Evolutionary conservation across 1,139 yeast genomes (phyloP), one percentile per base, ranked within the genome.

Genomic region (Hanseniaspora sp.): DNA sequence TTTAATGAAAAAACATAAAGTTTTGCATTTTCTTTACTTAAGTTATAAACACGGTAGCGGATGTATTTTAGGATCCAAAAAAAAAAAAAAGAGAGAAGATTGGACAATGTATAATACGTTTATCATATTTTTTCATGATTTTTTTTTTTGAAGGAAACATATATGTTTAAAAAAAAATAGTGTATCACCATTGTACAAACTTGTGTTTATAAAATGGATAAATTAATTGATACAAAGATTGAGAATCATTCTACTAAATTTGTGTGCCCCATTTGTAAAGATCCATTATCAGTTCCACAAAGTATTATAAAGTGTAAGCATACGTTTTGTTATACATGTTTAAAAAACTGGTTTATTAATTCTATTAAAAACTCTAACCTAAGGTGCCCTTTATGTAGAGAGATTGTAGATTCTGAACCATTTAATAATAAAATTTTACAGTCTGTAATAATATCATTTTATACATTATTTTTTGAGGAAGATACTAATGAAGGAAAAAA

Each of bases 351-450:
- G 54, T 51, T 51, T 28, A 28, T 44, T 7, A 51, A 51, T 8
- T 51, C 54, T 0, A 51, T 51, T 4, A 33, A 18, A 17, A 51
- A 38, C 9, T 44, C 43, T 17, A 51, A 45, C 15, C 35, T 51
- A 17, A 51, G 54, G 35, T 51, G 54, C 18, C 54, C 54, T 1
- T 31, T 51, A 23, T 51, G 54, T 13, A 44, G 54, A 28, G 35
- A 29, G 4, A 15, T 51, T 3, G 43, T 51, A 7, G 54, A 51
- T 17, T 48, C 44, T 28, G 45, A 44, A 13, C 54, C 54, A 1
- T 51, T 51, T n/a, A 51, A 51, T 29, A 51, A 51, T 17, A 51
- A 51, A 29, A 51, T 51, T 11, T 38, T 51, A 2, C 54, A 51
- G n/a, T 44, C 48, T 12, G 54, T 45, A 17, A 45, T 45, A 7